These are phyloP conservation scores for Penicillium lagena DNA, from an alignment of 495 filamentous ascomycete species.

Conservation along the genomic window DNA sequence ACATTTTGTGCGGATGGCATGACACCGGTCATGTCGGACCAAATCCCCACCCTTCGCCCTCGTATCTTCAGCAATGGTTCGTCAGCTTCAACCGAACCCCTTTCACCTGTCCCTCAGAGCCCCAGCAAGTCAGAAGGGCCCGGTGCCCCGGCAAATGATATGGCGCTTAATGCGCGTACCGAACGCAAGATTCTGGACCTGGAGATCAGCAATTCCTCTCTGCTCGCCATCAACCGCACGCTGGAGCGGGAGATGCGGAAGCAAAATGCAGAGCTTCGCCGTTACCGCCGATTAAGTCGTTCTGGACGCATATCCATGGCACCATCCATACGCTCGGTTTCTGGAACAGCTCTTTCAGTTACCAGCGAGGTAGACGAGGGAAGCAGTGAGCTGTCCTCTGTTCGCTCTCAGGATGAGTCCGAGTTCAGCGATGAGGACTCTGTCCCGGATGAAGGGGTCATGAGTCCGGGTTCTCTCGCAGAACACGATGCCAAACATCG, in stretches of 20 bases:
- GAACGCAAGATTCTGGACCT: constrained; percentile 95
- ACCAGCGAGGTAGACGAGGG: constrained; percentile 32
- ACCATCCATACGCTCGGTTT: constrained; percentile 37
- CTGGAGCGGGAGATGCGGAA: constrained; percentile 87
- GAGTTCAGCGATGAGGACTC: constrained; percentile 47
- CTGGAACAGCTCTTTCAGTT: constrained; percentile 27
- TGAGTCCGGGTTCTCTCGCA: constrained; percentile 27
- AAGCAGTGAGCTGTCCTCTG: constrained; percentile 26
- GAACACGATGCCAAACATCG: constrained; percentile 38
- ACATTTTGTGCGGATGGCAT: constrained; percentile 14
- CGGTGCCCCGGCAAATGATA: constrained; percentile 35
- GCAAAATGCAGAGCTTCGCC: constrained; percentile 80
- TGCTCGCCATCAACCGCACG: constrained; percentile 93
- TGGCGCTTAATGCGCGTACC: constrained; percentile 75
- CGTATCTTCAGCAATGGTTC: constrained; percentile 37
- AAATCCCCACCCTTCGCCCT: constrained; percentile 28
- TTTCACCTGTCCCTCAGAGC: constrained; percentile 30
- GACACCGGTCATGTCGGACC: constrained; percentile 20
- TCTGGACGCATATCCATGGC: constrained; percentile 62
- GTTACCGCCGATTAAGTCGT: constrained; percentile 74
- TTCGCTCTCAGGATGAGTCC: constrained; percentile 28
- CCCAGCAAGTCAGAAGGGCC: constrained; percentile 40
- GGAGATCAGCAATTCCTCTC: constrained; percentile 95
- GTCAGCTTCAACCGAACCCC: constrained; percentile 22
- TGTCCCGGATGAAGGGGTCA: constrained; percentile 22